phyloP scores from a whole-genome alignment of 1,284 basidiomycete genomes.

The Tranzscheliella williamsii region DNA sequence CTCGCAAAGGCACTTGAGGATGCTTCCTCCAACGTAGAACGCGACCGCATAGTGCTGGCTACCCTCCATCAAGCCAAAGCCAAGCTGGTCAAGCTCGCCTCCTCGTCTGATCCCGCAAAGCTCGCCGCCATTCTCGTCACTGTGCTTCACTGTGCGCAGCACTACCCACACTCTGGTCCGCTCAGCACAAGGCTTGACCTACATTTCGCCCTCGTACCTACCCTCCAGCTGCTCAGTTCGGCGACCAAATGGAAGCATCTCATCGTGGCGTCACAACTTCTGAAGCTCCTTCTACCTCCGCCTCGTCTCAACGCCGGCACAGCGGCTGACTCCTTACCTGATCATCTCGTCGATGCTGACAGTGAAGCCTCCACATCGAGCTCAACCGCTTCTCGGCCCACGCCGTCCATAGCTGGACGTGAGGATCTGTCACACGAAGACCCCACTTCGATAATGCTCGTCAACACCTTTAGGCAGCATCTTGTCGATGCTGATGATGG shows the following conservation, averaged over 20 bases:
- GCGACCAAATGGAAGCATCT: constrained; percentile 27
- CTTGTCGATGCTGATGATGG: constrained; percentile 6
- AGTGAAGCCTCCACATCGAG: constrained; percentile 3
- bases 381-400: constrained; percentile 1
- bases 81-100: constrained; percentile 7
- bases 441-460: constrained; percentile 24
- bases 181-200: constrained; percentile 4
- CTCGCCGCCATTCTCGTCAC: constrained; percentile 16
- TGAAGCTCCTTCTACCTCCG: constrained; percentile 1
- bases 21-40: background rate
- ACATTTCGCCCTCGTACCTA: constrained; percentile 32
- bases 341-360: background rate
- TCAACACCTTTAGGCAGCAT: constrained; percentile 31
- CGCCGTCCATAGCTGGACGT: background rate
- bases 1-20: constrained; percentile 36
- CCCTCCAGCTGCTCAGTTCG: constrained; percentile 26
- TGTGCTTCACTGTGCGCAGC: constrained; percentile 26
- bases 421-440: constrained; percentile 1
- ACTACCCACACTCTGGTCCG: constrained; percentile 11
- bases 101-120: constrained; percentile 6
- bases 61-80: constrained; percentile 10
- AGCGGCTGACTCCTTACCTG: background rate
- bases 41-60: constrained; percentile 13
- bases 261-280: constrained; percentile 21
- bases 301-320: background rate